Conservation (phyloP, 345 rosid species). For the Zanthoxylum bungeanum region DNA sequence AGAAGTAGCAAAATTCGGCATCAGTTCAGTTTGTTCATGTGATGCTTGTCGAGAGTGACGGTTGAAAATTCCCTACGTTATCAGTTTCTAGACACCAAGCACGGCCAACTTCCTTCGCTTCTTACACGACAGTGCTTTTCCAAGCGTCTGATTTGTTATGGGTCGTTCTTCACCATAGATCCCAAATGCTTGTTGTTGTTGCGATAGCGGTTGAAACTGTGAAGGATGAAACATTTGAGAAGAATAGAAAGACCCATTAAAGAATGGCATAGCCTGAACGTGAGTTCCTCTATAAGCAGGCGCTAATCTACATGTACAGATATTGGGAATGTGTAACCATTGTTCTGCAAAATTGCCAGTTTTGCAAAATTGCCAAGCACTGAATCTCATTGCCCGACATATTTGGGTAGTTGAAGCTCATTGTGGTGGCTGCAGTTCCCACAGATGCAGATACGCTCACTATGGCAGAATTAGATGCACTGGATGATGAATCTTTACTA, state of each 20-base stretch:
- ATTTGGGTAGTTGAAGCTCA: conserved; percentile 82
- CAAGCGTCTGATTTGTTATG: too few species aligned
- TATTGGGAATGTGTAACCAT: conserved; percentile 70
- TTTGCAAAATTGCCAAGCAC: conserved; percentile 84
- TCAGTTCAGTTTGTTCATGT: too few species aligned
- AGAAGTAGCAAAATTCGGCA: too few species aligned
- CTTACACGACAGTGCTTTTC: too few species aligned
- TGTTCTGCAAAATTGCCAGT: too few species aligned
- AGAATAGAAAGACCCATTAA: conserved; percentile 80
- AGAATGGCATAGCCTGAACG: conserved; percentile 72
- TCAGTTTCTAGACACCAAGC: too few species aligned
- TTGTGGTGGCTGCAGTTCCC: conserved; percentile 57
- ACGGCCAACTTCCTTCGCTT: too few species aligned
- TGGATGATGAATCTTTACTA: conserved; percentile 37
- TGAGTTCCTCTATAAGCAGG: conserved; percentile 72
- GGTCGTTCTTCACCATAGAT: too few species aligned
- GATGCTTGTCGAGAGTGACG: too few species aligned
- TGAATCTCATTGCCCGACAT: conserved; percentile 82
- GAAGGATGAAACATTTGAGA: too few species aligned
- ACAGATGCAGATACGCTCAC: too few species aligned
- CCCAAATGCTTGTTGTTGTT: conserved; percentile 34
- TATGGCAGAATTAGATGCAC: conserved; percentile 41
- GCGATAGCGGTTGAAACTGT: conserved; percentile 69
- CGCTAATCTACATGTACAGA: conserved; percentile 76
- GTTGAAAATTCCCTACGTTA: too few species aligned